These are phyloP conservation scores for Scalesia atractyloides DNA, from an alignment of 129 eudicot genomes.

Conservation along the genomic window DNA sequence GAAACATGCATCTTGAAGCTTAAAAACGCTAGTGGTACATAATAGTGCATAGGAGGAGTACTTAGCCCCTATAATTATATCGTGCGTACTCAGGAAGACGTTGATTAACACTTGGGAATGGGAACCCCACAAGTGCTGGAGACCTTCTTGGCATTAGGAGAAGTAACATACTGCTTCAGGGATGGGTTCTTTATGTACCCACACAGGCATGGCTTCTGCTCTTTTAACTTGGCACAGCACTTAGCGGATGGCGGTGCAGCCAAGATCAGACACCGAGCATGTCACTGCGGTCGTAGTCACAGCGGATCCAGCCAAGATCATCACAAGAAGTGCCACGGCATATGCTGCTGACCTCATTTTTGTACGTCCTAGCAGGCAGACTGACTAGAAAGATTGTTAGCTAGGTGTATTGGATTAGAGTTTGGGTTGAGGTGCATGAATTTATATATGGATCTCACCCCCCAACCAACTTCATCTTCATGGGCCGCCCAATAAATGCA, in stretches of 20 bases:
- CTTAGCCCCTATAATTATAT: background rate
- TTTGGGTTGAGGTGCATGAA: background rate
- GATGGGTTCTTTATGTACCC: conserved; percentile 46
- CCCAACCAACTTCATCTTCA: background rate
- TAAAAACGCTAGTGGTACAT: conserved; percentile 4
- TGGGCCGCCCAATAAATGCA: background rate
- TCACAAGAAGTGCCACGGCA: conserved; percentile 21
- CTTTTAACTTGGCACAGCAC: conserved; percentile 44
- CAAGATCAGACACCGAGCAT: conserved; percentile 35
- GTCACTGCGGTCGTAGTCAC: conserved; percentile 38
- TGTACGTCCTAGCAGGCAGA: background rate
- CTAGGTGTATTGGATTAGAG: background rate
- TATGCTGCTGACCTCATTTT: conserved; percentile 35
- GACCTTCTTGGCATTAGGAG: conserved; percentile 47
- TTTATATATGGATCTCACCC: conserved; percentile 14
- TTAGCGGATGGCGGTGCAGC: conserved; percentile 15
- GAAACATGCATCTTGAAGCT: background rate
- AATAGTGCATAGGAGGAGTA: conserved; percentile 9
- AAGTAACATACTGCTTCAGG: conserved; percentile 27
- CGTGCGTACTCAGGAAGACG: no score
- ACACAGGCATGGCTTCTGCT: conserved; percentile 54
- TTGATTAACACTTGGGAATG: conserved; percentile 39
- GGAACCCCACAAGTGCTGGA: conserved; percentile 44
- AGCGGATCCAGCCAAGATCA: conserved; percentile 30
- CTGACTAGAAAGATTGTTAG: background rate